These are phyloP conservation scores for Globisporangium echinulatum DNA, from an alignment of 352 stramenopile species.

Conservation along the genomic window DNA sequence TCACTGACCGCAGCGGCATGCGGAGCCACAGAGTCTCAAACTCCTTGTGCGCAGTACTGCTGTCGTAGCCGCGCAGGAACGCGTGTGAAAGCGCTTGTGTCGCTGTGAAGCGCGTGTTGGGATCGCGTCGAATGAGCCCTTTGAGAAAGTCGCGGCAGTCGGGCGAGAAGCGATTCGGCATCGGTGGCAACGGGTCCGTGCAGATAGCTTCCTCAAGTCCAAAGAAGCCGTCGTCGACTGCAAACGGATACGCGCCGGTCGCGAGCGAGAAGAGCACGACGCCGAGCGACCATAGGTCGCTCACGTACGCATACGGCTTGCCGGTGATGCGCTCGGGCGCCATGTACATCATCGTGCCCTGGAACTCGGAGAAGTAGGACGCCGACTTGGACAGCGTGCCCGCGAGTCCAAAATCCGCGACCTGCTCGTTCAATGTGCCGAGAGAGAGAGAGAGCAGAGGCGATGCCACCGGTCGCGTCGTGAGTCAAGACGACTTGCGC, in stretches of 20 bases:
- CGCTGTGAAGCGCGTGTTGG: slow-evolving; percentile 66
- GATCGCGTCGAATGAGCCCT: slow-evolving; percentile 87
- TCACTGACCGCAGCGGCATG: slow-evolving; percentile 20
- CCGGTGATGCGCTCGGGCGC: slow-evolving; percentile 88
- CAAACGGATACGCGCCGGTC: slow-evolving; percentile 66
- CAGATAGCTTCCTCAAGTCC: slow-evolving; percentile 80
- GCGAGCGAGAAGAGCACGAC: slow-evolving; percentile 65
- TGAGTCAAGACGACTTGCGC: neutral
- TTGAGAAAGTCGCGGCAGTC: slow-evolving; percentile 92
- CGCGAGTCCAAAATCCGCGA: slow-evolving; percentile 79
- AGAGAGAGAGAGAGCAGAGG: no score
- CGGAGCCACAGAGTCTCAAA: slow-evolving; percentile 38
- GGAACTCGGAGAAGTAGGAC: slow-evolving; percentile 81
- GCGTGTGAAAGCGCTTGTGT: slow-evolving; percentile 87
- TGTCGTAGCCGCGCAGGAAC: slow-evolving; percentile 60
- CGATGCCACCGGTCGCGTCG: no score
- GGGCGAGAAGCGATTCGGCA: slow-evolving; percentile 76
- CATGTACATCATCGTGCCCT: slow-evolving; percentile 95
- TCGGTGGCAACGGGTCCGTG: slow-evolving; percentile 57
- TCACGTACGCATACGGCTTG: slow-evolving; percentile 78
- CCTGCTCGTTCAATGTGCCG: slow-evolving; percentile 15
- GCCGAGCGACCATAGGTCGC: slow-evolving; percentile 75
- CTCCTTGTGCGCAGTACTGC: slow-evolving; percentile 17
- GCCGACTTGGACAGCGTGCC: slow-evolving; percentile 65
- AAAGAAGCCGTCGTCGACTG: slow-evolving; percentile 73